Base-by-base conservation (phyloP, 2,329 filamentous ascomycete genomes). In the Penicillium sp. region DNA sequence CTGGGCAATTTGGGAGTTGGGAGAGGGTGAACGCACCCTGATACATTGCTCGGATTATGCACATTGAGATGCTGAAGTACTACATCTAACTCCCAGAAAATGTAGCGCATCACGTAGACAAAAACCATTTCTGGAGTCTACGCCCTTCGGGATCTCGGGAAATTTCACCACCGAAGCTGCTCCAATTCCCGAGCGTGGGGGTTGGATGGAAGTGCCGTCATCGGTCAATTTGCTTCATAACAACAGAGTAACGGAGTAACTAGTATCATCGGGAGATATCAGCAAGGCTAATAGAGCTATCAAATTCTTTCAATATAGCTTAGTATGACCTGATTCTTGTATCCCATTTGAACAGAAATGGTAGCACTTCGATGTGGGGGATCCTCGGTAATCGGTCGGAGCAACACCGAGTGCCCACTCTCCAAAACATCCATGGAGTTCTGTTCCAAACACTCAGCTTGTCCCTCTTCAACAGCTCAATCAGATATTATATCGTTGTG, bases 331-430 rank as follows among this genome's bases (percentile, higher is more conserved):
- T 27, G 24, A 27, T 6, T 27, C 4, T 27, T 27, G 24, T 6
- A 27, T 5, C 8, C 5, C 24, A 8, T 27, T 8, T 39, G n/a
- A 16, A 39, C 18, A 39, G 8, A 16, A 29, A 27, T 27, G 5
- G 40, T 2, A 27, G 40, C 10, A 43, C 8, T 16, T 4, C 4
- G 27, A 27, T 31, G 45, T 49, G 45, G 46, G 46, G 51, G 34
- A 39, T 27, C 52, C 34, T 54, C 52, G 52, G 52, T 50, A 50
- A 32, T 50, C 52, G 52, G 52, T 54, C 52, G 52, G 52, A 54
- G 47, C n/a, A 54, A 54, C 24, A 9, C 52, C 52, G 47, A 54
- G 47, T 29, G 13, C 40, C 52, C 16, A 36, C 46, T 45, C 40
- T 39, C 21, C 47, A 45, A 10, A 16, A 43, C 27, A 49, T 39